These are phyloP conservation scores for Malus hybrid DNA, from an alignment of 331 rosid species.

Conservation along the genomic window DNA sequence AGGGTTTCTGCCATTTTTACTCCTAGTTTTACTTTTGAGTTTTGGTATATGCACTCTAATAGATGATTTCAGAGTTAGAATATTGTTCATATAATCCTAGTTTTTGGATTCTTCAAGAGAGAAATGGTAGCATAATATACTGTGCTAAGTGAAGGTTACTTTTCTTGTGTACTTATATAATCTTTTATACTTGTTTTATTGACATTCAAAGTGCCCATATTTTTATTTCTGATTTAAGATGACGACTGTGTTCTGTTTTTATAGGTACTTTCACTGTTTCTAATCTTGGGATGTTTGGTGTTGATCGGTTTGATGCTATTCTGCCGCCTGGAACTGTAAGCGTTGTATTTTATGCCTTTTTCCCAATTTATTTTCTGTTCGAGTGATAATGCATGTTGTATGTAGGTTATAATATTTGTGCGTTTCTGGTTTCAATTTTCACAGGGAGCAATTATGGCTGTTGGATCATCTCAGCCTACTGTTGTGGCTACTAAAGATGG, in stretches of 20 bases:
- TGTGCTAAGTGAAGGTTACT: neutral
- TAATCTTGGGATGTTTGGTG: constrained; percentile 98
- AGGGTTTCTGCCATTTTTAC: neutral
- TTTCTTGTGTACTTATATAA: too few relatives aligned
- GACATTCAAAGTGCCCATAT: neutral
- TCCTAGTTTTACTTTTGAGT: neutral
- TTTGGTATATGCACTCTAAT: neutral
- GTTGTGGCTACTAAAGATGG: constrained; percentile 89
- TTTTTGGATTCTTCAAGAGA: too few relatives aligned
- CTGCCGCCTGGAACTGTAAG: constrained; percentile 98
- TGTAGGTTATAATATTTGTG: constrained; percentile 2
- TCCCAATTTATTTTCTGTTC: neutral
- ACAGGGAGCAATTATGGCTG: constrained; percentile 99
- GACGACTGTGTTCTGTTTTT: constrained; percentile 1
- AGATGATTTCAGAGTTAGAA: neutral
- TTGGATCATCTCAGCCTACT: constrained; percentile 75
- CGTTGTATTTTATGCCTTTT: neutral
- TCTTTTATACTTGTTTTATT: too few relatives aligned
- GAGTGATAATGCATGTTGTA: neutral
- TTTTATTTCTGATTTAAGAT: neutral
- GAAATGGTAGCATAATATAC: too few relatives aligned
- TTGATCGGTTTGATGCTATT: constrained; percentile 96
- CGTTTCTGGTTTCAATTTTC: constrained; percentile 15
- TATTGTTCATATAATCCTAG: neutral
- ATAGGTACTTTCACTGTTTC: constrained; percentile 93